Conservation (phyloP, 176 grass and related monocot species). For the Lolium perenne region DNA sequence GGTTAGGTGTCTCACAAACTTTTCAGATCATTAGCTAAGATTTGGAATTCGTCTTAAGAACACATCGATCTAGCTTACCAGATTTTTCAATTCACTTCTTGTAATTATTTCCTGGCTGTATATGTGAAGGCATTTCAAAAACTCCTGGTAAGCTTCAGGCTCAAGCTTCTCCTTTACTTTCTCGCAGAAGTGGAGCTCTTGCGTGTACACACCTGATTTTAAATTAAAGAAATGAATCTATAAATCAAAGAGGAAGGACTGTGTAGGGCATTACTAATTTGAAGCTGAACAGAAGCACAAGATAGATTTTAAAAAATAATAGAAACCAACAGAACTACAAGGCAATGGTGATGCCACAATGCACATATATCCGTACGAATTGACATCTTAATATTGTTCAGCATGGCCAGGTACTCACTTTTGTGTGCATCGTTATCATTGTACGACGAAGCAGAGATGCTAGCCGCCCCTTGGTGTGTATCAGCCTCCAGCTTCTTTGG, state of each 20-base stretch:
- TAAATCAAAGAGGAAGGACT: conserved; percentile 15
- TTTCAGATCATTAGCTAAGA: conserved; percentile 3
- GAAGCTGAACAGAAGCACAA: conserved; percentile 25
- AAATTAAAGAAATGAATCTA: conserved; percentile 26
- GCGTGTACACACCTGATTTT: conserved; percentile 63
- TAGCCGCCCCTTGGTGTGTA: conserved; percentile 45
- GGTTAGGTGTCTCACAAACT: not conserved
- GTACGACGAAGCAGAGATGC: conserved; percentile 58
- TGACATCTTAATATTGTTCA: conserved; percentile 12
- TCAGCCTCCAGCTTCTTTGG: conserved; percentile 43
- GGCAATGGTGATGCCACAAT: conserved; percentile 13
- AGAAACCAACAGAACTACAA: conserved; percentile 13
- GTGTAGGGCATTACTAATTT: not conserved
- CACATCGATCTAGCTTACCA: conserved; percentile 49
- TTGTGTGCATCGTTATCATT: conserved; percentile 76
- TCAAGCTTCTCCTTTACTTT: conserved; percentile 82
- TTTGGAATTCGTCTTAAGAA: not conserved
- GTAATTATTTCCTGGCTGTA: conserved; percentile 88
- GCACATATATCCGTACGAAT: not conserved
- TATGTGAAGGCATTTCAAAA: conserved; percentile 91
- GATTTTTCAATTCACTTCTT: conserved; percentile 71
- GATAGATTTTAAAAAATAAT: conserved; percentile 24
- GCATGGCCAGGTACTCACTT: conserved; percentile 53
- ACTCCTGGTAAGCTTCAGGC: conserved; percentile 76
- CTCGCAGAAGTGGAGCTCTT: conserved; percentile 73